Percentiles rank a stretch among this genome's conserved stretches.
Conservation (phyloP, 768 basidiomycete genomes). For the Sutorius australiensis region DNA sequence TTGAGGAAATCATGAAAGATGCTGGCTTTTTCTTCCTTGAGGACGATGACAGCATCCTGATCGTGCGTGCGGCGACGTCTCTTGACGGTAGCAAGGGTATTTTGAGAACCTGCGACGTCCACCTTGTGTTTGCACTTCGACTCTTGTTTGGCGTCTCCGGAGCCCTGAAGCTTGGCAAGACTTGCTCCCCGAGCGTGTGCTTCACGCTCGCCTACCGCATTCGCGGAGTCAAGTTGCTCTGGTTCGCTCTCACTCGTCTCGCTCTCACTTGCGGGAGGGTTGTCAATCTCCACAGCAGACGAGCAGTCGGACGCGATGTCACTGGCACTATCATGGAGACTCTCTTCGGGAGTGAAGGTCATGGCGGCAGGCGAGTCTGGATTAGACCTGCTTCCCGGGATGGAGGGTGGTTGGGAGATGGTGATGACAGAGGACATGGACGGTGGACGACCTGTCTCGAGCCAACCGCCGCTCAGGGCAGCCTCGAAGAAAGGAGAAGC, state of each 20-base stretch:
- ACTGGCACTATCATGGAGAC: slow-evolving; percentile 33
- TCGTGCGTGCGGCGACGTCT: slow-evolving; percentile 43
- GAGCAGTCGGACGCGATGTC: slow-evolving; percentile 38
- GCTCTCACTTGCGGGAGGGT: slow-evolving; percentile 32
- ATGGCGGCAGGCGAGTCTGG: slow-evolving; percentile 48
- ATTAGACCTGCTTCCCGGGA: slow-evolving; percentile 47
- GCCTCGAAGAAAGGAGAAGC: slow-evolving; percentile 96
- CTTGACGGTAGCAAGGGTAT: slow-evolving; percentile 39
- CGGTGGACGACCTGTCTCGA: slow-evolving; percentile 76
- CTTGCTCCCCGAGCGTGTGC: slow-evolving; percentile 47
- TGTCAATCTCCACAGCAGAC: slow-evolving; percentile 38
- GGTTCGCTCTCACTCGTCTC: slow-evolving; percentile 37
- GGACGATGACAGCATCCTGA: slow-evolving; percentile 80
- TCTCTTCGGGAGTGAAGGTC: slow-evolving; percentile 58
- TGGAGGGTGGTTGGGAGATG: slow-evolving; percentile 67
- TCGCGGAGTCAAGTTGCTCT: slow-evolving; percentile 23
- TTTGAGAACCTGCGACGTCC: slow-evolving; percentile 20
- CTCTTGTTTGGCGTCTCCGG: slow-evolving; percentile 19
- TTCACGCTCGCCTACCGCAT: slow-evolving; percentile 21
- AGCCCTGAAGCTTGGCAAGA: slow-evolving; percentile 57
- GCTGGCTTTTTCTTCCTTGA: slow-evolving; percentile 85
- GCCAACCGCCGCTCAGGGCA: slow-evolving; percentile 87
- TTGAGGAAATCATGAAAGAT: slow-evolving; percentile 93
- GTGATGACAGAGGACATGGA: slow-evolving; percentile 84
- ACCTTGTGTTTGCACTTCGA: slow-evolving; percentile 23